Evolutionary conservation across 495 filamentous ascomycete species (phyloP), one percentile per base, ranked within the genome.

Genomic region (Neurospora sp.): DNA sequence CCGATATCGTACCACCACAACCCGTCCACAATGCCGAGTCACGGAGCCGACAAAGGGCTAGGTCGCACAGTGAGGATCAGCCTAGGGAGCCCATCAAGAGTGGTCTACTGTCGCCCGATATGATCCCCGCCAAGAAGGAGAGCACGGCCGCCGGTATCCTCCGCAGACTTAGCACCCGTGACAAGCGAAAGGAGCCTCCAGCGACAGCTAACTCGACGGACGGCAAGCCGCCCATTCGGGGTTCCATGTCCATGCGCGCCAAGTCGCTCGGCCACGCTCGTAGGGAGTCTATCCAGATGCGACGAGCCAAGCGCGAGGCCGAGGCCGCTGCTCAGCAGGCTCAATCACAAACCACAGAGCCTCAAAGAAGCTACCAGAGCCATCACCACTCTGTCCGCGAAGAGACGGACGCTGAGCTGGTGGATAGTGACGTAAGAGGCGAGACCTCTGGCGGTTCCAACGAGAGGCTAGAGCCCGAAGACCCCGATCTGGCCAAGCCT

Each of bases 31-130:
- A 96, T 14, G 98, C 97, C 74, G 87, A 93, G 37, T 90, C 92
- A 73, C 87, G 96, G 40, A 91, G 92, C 37, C 88, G 96, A 70
- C 93, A 94, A 12, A 88, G 96, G 60, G 94, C 96, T 39, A 85
- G 96, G 72, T 98, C 96, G 0, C 96, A 98, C 79, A 97, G 96
- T 54, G 96, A 98, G 81, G 96, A 98, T 75, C 96, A 99, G 41
- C 88, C 95, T 18, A 85, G 90, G 4, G 92, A 96, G 70, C 88
- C 87, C 4, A 84, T 93, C 82, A 93, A 94, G 82, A 91, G 91
- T 77, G 82, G 92, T 20, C 90, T 94, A 12, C 77, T 80, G 76
- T 92, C 77, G 80, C 87, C 88, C 5, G 92, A 94, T 69, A 89
- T 79, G 77, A 72, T 87, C 20, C 87, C 90, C 0, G 83, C 82